These are phyloP conservation scores for Umbelopsis vinacea DNA, from an alignment of 192 early-diverging fungal species.

Conservation along the genomic window DNA sequence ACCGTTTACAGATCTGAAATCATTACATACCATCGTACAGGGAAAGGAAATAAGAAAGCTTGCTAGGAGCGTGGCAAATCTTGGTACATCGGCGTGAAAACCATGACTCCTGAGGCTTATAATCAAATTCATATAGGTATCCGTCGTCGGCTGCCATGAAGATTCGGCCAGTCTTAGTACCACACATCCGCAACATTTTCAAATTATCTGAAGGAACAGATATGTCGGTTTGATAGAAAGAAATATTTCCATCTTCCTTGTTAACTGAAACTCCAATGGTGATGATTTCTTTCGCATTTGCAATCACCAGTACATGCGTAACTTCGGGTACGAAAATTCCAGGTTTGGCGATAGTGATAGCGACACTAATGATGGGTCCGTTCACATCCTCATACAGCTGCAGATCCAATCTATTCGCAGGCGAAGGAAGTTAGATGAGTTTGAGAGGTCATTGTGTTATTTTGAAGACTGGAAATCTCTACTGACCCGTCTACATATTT, in stretches of 20 bases:
- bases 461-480: background rate
- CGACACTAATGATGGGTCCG: slow-evolving; percentile 84
- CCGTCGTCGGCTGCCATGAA: slow-evolving; percentile 91
- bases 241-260: slow-evolving; percentile 45
- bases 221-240: slow-evolving; percentile 81
- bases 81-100: slow-evolving; percentile 71
- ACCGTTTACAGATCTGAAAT: background rate
- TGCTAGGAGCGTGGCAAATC: slow-evolving; percentile 16
- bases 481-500: slow-evolving; percentile 79
- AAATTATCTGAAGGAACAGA: slow-evolving; percentile 81
- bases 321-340: slow-evolving; percentile 85
- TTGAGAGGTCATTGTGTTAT: too few species aligned
- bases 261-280: slow-evolving; percentile 73
- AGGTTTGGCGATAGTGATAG: slow-evolving; percentile 70
- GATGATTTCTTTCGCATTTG: slow-evolving; percentile 84
- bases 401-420: slow-evolving; percentile 52
- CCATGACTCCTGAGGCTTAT: slow-evolving; percentile 88
- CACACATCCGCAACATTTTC: slow-evolving; percentile 77
- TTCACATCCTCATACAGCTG: slow-evolving; percentile 85
- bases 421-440: background rate
- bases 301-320: slow-evolving; percentile 81
- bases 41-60: slow-evolving; percentile 7
- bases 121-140: slow-evolving; percentile 85
- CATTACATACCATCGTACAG: background rate
- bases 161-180: slow-evolving; percentile 80